A percentile compares a stretch with the other conserved stretches of the same genome.
These are phyloP conservation scores for Sporisorium sorghi DNA, from an alignment of 1,284 basidiomycete species.

Conservation along the genomic window DNA sequence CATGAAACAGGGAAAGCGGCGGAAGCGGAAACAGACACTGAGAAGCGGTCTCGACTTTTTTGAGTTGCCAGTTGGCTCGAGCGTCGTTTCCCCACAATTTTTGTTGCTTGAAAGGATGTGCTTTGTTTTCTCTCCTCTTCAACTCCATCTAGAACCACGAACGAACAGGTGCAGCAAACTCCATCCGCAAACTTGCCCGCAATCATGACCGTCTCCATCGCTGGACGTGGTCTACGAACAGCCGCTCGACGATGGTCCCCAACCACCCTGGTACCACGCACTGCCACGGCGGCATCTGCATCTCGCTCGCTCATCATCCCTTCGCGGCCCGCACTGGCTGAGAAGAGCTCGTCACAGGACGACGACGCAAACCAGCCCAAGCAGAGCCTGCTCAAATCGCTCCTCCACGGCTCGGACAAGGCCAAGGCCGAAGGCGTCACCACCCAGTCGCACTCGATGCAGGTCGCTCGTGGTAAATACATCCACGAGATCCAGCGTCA, in stretches of 20 bases:
- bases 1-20: not conserved
- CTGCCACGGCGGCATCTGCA: constrained; percentile 11
- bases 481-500: constrained; percentile 67
- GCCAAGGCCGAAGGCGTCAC: constrained; percentile 55
- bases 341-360: constrained; percentile 3
- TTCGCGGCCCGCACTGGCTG: constrained; percentile 19
- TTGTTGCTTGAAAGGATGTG: not conserved
- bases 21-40: no score
- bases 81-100: constrained; percentile 34
- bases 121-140: constrained; percentile 1
- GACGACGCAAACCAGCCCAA: constrained; percentile 23
- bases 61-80: constrained; percentile 41
- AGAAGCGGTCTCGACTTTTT: no score
- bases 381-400: constrained; percentile 53
- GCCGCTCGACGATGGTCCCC: constrained; percentile 28
- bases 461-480: constrained; percentile 61
- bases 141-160: not conserved
- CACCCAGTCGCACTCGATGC: constrained; percentile 43
- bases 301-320: constrained; percentile 45
- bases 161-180: not conserved
- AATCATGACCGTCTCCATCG: constrained; percentile 24
- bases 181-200: not conserved
- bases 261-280: not conserved
- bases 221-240: constrained; percentile 27
- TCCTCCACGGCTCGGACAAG: constrained; percentile 60